phyloP scores from a whole-genome alignment of 805 yeast genomes.

The Suhomyces emberorum region DNA sequence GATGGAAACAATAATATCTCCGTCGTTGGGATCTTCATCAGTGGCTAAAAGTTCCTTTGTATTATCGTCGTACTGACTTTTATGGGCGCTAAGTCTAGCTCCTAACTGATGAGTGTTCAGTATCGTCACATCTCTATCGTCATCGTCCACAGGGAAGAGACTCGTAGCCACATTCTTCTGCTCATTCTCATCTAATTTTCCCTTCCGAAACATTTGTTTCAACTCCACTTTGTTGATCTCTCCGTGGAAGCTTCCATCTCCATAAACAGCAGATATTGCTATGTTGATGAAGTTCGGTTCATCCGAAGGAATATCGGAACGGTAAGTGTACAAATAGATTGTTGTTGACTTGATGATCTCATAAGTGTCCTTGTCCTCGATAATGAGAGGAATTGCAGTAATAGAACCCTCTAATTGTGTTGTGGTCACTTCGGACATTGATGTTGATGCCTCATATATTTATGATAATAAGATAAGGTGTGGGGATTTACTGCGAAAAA shows the following conservation, averaged over 20 bases:
- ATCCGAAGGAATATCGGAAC: conserved; percentile 5
- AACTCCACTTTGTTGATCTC: conserved; percentile 10
- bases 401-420: conserved; percentile 7
- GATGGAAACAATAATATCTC: conserved; percentile 7
- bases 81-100: conserved; percentile 3
- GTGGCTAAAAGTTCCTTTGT: conserved; percentile 2
- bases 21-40: conserved; percentile 12
- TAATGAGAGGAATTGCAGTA: conserved; percentile 13
- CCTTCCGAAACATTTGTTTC: neutral
- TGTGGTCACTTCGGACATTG: too few species aligned
- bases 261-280: conserved; percentile 16
- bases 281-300: conserved; percentile 11
- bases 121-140: neutral
- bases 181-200: conserved; percentile 11
- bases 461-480: too few species aligned
- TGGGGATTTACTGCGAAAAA: too few species aligned
- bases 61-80: conserved; percentile 4
- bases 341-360: conserved; percentile 12
- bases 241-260: conserved; percentile 20
- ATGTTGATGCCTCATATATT: too few species aligned
- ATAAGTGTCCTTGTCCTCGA: conserved; percentile 14
- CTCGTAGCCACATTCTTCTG: conserved; percentile 16
- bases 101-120: neutral
- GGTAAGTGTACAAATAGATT: conserved; percentile 16
- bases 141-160: conserved; percentile 18